phyloP scores from a whole-genome alignment of 2,329 filamentous ascomycete genomes.

The Hypoxylon sp. region DNA sequence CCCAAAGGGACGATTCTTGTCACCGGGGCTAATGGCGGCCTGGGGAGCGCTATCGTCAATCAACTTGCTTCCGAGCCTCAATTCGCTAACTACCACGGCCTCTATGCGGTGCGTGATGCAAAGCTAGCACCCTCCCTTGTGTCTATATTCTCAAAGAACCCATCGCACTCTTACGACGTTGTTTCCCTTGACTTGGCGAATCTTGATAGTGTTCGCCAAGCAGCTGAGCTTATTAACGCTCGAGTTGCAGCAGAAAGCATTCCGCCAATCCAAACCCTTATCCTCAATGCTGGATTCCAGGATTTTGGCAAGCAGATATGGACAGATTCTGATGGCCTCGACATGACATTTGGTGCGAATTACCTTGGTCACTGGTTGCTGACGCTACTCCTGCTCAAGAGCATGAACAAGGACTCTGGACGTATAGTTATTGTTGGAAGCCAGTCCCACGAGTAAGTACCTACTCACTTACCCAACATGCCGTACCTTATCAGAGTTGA shows the following conservation, averaged over 20 bases:
- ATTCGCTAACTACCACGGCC: slow-evolving; percentile 26
- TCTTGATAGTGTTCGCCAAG: slow-evolving; percentile 31
- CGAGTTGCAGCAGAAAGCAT: slow-evolving; percentile 47
- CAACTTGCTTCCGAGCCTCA: slow-evolving; percentile 11
- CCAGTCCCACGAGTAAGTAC: slow-evolving; percentile 54
- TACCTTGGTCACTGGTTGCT: slow-evolving; percentile 52
- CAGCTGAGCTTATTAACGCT: slow-evolving; percentile 25
- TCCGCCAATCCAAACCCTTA: slow-evolving; percentile 58
- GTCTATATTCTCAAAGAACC: background rate
- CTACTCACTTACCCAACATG: background rate
- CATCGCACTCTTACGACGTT: slow-evolving; percentile 30
- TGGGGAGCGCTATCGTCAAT: slow-evolving; percentile 35
- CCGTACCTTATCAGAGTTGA: background rate
- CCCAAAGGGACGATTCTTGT: slow-evolving; percentile 37
- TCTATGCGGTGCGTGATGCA: slow-evolving; percentile 30
- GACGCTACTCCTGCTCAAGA: slow-evolving; percentile 45
- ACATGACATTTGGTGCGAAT: slow-evolving; percentile 46
- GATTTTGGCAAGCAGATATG: slow-evolving; percentile 46
- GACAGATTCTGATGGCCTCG: slow-evolving; percentile 43
- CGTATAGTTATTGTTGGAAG: slow-evolving; percentile 46
- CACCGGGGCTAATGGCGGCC: slow-evolving; percentile 43
- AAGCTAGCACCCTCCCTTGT: slow-evolving; percentile 9
- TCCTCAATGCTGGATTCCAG: slow-evolving; percentile 55
- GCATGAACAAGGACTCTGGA: slow-evolving; percentile 45
- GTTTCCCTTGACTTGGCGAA: slow-evolving; percentile 32